Percentiles rank a stretch among this genome's conserved stretches.
Evolutionary conservation across 108 stramenopile species (phyloP).

Genomic region (Fistulifera solaris): DNA sequence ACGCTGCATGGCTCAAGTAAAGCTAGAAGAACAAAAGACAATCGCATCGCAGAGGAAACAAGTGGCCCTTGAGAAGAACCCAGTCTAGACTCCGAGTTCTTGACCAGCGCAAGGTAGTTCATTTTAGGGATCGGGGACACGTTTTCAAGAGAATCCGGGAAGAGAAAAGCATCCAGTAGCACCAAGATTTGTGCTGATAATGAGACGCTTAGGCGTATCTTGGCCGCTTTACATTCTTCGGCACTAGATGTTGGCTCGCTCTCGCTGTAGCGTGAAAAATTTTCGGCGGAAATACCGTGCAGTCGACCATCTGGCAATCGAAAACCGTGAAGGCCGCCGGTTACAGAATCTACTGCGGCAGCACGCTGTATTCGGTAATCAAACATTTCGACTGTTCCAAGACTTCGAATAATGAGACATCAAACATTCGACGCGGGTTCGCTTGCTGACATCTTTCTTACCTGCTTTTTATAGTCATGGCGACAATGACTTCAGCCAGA

Average conservation of each 20-base stretch:
- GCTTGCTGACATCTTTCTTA: too few relatives aligned
- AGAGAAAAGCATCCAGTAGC: constrained; percentile 80
- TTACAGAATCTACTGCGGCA: constrained; percentile 36
- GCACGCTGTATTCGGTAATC: constrained; percentile 40
- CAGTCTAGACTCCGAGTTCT: constrained; percentile 58
- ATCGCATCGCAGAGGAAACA: constrained; percentile 53
- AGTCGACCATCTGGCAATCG: constrained; percentile 40
- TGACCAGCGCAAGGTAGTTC: constrained; percentile 67
- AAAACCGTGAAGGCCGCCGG: constrained; percentile 58
- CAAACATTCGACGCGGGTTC: neutral
- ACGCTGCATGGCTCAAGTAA: constrained; percentile 71
- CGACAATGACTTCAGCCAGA: constrained; percentile 50
- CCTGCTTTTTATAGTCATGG: constrained; percentile 51
- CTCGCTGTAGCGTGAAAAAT: constrained; percentile 9
- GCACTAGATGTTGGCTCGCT: constrained; percentile 2
- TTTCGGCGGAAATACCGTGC: constrained; percentile 20
- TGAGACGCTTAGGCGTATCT: constrained; percentile 37
- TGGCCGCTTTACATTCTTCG: constrained; percentile 1
- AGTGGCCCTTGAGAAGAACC: constrained; percentile 75
- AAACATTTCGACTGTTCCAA: constrained; percentile 53
- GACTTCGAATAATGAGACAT: constrained; percentile 19
- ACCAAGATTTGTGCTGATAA: constrained; percentile 55
- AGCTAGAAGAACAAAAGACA: constrained; percentile 57
- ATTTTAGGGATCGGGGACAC: constrained; percentile 52
- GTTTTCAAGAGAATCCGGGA: constrained; percentile 66